Evolutionary conservation across 805 yeast species (phyloP).

Genomic region (Vanderwaltozyma polyspora): DNA sequence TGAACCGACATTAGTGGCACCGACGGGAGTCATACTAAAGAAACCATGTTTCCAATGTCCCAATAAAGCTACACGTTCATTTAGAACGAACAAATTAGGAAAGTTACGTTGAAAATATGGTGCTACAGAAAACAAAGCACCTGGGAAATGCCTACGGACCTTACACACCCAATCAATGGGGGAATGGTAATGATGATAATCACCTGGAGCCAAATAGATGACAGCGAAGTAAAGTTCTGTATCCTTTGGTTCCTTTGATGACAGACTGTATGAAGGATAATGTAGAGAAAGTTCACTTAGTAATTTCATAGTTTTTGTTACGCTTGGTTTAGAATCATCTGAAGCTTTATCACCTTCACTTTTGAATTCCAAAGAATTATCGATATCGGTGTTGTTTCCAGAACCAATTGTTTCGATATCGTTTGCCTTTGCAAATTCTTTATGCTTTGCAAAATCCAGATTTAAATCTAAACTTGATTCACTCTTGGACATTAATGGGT

Average conservation of each 20-base stretch:
- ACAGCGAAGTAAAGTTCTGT: conserved; percentile 77
- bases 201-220: conserved; percentile 95
- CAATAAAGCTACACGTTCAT: conserved; percentile 88
- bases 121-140: conserved; percentile 90
- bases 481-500: conserved; percentile 24
- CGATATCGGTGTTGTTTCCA: no score
- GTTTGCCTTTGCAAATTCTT: conserved; percentile 66
- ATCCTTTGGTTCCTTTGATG: conserved; percentile 27
- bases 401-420: conserved; percentile 34
- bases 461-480: conserved; percentile 18
- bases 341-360: conserved; percentile 61
- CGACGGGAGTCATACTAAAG: conserved; percentile 97
- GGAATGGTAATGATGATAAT: conserved; percentile 93
- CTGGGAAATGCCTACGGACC: conserved; percentile 86
- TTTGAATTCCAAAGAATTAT: conserved; percentile 32
- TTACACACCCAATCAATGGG: conserved; percentile 95
- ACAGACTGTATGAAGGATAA: conserved; percentile 8
- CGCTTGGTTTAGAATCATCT: conserved; percentile 22
- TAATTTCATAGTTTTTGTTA: conserved; percentile 29
- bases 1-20: conserved; percentile 97
- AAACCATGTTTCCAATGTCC: conserved; percentile 97
- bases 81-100: conserved; percentile 76
- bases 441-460: conserved; percentile 39
- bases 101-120: conserved; percentile 89
- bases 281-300: conserved; percentile 24